Conservation (phyloP, 78 protist species). For the Protostelium mycophagum region DNA sequence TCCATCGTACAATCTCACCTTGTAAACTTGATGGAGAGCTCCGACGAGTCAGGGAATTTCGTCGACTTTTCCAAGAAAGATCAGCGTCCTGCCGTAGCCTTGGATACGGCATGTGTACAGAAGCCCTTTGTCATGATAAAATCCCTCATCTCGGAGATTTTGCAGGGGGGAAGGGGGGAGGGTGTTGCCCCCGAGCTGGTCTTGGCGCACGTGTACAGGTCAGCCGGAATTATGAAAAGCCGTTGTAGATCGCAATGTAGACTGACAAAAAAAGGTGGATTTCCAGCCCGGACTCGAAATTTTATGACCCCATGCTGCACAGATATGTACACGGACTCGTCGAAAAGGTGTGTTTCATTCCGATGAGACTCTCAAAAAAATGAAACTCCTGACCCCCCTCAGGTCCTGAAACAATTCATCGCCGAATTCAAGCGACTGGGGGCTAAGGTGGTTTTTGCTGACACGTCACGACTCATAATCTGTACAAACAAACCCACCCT, state of each 20-base stretch:
- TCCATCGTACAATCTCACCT: slow-evolving; percentile 66
- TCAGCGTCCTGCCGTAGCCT: background rate
- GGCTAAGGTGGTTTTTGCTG: slow-evolving; percentile 64
- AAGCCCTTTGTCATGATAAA: background rate
- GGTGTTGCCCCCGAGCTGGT: slow-evolving; percentile 49
- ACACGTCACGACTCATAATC: slow-evolving; percentile 56
- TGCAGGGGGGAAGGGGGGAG: slow-evolving; percentile 17
- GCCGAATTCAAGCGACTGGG: slow-evolving; percentile 70
- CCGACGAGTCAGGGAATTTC: background rate
- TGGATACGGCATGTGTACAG: background rate
- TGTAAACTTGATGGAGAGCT: slow-evolving; percentile 43
- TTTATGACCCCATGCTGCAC: slow-evolving; percentile 76
- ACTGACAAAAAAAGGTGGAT: no score
- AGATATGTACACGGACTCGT: slow-evolving; percentile 65
- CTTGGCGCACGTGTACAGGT: slow-evolving; percentile 77
- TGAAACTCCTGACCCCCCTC: background rate
- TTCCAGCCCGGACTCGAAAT: slow-evolving; percentile 33
- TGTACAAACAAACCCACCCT: slow-evolving; percentile 55
- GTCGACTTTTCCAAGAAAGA: background rate
- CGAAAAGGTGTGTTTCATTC: slow-evolving; percentile 69
- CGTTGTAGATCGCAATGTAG: no score
- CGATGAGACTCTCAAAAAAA: background rate
- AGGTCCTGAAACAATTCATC: slow-evolving; percentile 59
- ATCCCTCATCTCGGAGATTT: background rate
- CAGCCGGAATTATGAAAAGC: no score